Evolutionary conservation across 208 protist genomes (phyloP), one percentile per base, ranked within the genome.

Genomic region (Leishmania mexicana): DNA sequence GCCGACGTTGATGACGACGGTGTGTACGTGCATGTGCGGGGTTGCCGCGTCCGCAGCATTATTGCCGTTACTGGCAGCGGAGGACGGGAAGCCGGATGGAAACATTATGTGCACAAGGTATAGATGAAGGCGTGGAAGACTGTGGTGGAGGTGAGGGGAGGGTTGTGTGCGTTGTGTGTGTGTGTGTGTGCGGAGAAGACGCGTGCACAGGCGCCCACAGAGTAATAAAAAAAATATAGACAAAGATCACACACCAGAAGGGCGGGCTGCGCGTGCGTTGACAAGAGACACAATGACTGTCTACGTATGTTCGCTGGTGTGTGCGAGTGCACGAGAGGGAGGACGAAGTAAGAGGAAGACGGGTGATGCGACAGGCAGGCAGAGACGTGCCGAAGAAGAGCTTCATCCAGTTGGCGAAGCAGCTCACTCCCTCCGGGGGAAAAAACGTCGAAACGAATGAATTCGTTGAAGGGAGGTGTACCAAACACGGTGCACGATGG

Each of bases 21-120:
- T 70, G 10, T 79, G 75, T 4, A 68, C 35, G 57, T 79, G 75
- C 60, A 70, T 11, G 35, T 38, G 75, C n/a, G 75, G 19, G 13
- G 0, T 2, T 62, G 74, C 10, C 17, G 47, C 31, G 51, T 17
- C 38, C 47, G 13, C 40, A 11, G 35, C 24, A 7, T 13, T 47
- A n/a, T n/a, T 38, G 38, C 75, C 75, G 38, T 19, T 49, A 3
- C n/a, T 49, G 31, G 72, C 4, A 31, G 49, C 24, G 17, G 72
- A 5, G 49, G n/a, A 21, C 10, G 49, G 19, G 49, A 60, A 19
- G 31, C 35, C 31, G 4, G n/a, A 40, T 42, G 72, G 49, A 38
- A 60, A 42, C n/a, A 60, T 73, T n/a, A 31, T 67, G 31, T 15
- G 8, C 31, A 40, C 31, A 40, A 40, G 1, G 31, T 45, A 47